These are phyloP conservation scores for Chlorella ohadii DNA, from an alignment of 139 green algal genomes.

Conservation along the genomic window DNA sequence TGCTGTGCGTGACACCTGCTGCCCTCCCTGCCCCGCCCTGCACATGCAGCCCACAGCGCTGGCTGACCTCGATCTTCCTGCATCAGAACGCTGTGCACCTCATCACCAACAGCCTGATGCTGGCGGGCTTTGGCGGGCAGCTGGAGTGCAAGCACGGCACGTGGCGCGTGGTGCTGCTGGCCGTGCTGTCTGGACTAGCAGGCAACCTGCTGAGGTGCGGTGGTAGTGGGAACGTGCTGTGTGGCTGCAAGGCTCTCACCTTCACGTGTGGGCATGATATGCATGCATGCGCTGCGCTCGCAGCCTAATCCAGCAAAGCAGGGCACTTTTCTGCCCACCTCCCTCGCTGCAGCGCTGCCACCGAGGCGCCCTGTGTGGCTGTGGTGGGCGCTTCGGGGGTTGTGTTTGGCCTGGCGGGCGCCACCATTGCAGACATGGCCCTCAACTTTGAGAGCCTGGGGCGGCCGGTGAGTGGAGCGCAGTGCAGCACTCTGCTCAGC, in stretches of 20 bases:
- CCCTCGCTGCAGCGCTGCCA: constrained; percentile 46
- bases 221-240: too few relatives aligned
- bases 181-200: constrained; percentile 40
- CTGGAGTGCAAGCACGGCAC: constrained; percentile 75
- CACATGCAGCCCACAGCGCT: constrained; percentile 51
- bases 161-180: constrained; percentile 47
- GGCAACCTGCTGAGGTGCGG: constrained; percentile 44
- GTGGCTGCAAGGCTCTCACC: too few relatives aligned
- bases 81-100: constrained; percentile 70
- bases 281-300: too few relatives aligned
- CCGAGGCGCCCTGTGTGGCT: constrained; percentile 67
- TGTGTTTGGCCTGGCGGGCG: constrained; percentile 79
- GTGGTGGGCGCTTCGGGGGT: constrained; percentile 74
- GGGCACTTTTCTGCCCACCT: too few relatives aligned
- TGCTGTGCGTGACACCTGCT: background rate
- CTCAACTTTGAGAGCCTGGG: constrained; percentile 67
- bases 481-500: too few relatives aligned
- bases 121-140: constrained; percentile 51
- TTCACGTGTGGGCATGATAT: too few relatives aligned
- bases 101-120: constrained; percentile 70
- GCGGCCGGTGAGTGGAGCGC: constrained; percentile 3
- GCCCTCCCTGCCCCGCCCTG: too few relatives aligned
- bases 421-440: constrained; percentile 65
- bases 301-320: too few relatives aligned
- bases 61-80: constrained; percentile 65